A percentile compares a stretch with the other conserved stretches of the same genome.
phyloP scores from a whole-genome alignment of 2,329 filamentous ascomycete species.

The Fusarium robinianum region DNA sequence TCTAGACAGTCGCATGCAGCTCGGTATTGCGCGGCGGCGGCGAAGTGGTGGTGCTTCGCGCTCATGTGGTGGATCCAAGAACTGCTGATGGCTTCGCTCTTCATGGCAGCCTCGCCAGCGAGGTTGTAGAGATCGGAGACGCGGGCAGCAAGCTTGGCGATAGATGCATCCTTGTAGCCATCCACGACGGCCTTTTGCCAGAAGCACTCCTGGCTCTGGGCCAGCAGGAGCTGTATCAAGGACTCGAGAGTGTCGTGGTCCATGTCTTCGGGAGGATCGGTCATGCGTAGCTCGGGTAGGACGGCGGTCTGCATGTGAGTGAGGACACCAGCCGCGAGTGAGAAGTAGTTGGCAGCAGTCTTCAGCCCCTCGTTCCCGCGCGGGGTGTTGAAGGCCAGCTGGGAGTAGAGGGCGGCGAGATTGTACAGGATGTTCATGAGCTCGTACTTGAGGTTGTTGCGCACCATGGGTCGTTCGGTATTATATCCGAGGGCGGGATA shows the following conservation, averaged over 20 bases:
- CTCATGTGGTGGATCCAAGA: constrained; percentile 99
- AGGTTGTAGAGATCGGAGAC: constrained; percentile 89
- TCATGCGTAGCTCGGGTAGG: constrained; percentile 79
- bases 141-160: constrained; percentile 85
- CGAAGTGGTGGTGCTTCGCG: constrained; percentile 96
- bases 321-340: constrained; percentile 82
- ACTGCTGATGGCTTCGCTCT: constrained; percentile 86
- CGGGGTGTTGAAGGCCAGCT: constrained; percentile 82
- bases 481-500: constrained; percentile 93
- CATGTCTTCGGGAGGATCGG: constrained; percentile 92
- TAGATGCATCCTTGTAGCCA: constrained; percentile 86
- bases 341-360: constrained; percentile 87
- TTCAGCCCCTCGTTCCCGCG: constrained; percentile 84
- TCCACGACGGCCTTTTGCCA: constrained; percentile 98
- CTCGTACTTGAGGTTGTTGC: constrained; percentile 76
- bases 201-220: constrained; percentile 95
- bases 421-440: constrained; percentile 93
- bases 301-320: constrained; percentile 75
- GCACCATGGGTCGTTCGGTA: constrained; percentile 69
- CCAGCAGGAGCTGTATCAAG: constrained; percentile 80
- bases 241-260: constrained; percentile 85
- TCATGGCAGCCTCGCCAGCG: constrained; percentile 82
- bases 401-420: constrained; percentile 88
- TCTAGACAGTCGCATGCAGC: constrained; percentile 90
- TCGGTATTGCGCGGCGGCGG: constrained; percentile 90